These are phyloP conservation scores for thale cress (Arabidopsis thaliana) DNA, from an alignment of 345 rosid species.

Conservation along the genomic window DNA sequence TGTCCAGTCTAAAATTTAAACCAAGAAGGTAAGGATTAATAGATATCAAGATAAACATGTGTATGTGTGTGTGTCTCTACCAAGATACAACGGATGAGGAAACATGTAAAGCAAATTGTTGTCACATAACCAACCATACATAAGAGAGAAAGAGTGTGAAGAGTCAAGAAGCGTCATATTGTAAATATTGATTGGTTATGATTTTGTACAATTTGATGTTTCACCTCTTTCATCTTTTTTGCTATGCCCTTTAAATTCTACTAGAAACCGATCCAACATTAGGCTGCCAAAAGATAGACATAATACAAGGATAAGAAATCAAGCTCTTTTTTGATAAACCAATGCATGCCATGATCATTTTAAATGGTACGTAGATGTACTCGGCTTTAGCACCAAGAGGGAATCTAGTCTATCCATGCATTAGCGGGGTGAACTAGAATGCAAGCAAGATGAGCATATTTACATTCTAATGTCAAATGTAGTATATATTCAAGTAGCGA, in stretches of 20 bases:
- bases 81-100: slow-evolving; percentile 84
- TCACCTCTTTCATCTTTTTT: slow-evolving; percentile 85
- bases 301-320: neutral
- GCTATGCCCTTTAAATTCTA: slow-evolving; percentile 85
- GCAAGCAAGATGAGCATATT: slow-evolving; percentile 4
- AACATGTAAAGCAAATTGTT: slow-evolving; percentile 80
- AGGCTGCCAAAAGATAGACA: slow-evolving; percentile 58
- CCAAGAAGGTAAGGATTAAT: neutral
- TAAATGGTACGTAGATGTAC: no score
- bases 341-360: no score
- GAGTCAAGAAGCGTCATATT: neutral
- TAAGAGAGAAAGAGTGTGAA: slow-evolving; percentile 12
- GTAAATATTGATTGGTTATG: neutral
- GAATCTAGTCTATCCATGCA: no score
- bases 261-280: slow-evolving; percentile 87
- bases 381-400: no score
- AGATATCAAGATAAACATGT: neutral
- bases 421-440: neutral
- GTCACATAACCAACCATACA: slow-evolving; percentile 83
- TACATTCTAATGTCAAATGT: neutral
- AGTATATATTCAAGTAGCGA: slow-evolving; percentile 3
- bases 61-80: slow-evolving; percentile 45
- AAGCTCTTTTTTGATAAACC: no score
- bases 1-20: neutral
- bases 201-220: slow-evolving; percentile 17